Conservation (phyloP, 176 grass and related monocot genomes). For the Oryza officinalis region DNA sequence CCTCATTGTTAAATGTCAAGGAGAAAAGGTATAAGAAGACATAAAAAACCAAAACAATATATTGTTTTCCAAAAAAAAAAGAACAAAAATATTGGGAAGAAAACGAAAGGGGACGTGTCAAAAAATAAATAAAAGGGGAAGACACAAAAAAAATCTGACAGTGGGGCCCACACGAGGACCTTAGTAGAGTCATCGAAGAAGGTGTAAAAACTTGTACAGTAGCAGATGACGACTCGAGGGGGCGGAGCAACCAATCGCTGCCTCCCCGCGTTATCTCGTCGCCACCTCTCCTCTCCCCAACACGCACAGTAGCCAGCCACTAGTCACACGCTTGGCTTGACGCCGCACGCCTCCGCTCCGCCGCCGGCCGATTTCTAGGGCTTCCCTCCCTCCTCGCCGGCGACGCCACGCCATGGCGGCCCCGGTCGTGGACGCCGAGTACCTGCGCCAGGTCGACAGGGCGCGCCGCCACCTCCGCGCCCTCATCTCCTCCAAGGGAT, state of each 20-base stretch:
- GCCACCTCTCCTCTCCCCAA: not conserved
- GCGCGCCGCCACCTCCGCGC: conserved; percentile 83
- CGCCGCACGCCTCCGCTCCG: not conserved
- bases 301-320: not conserved
- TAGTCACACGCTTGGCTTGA: no score
- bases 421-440: conserved; percentile 79
- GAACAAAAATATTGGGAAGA: no score
- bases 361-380: conserved; percentile 1
- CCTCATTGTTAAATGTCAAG: no score
- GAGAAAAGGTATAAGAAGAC: no score
- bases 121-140: not conserved
- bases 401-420: conserved; percentile 70
- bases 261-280: conserved; percentile 35
- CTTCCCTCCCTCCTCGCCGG: not conserved
- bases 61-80: no score
- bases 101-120: not conserved
- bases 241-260: conserved; percentile 10
- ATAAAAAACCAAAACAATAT: no score
- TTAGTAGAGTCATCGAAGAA: not conserved
- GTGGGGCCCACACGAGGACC: not conserved
- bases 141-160: not conserved
- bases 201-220: conserved; percentile 4
- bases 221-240: conserved; percentile 17
- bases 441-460: conserved; percentile 86
- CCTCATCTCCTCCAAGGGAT: conserved; percentile 89